These are phyloP conservation scores for Curvularia verruculosa DNA, from an alignment of 2,329 filamentous ascomycete species.

Conservation along the genomic window DNA sequence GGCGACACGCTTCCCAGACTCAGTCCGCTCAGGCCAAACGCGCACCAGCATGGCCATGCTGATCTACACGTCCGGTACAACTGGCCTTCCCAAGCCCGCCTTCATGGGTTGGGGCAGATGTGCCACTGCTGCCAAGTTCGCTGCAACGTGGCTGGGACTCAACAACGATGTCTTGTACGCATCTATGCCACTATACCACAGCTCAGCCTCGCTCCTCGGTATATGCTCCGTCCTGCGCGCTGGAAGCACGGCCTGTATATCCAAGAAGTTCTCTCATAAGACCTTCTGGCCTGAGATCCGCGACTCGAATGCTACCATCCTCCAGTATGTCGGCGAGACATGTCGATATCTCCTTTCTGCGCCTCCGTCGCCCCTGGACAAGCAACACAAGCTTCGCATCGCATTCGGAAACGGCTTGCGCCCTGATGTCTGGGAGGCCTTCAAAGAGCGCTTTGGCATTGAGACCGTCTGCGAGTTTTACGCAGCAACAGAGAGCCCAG, in stretches of 20 bases:
- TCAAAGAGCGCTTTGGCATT: constrained; percentile 50
- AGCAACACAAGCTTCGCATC: constrained; percentile 38
- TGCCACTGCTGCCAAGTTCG: constrained; percentile 24
- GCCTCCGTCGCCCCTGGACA: constrained; percentile 40
- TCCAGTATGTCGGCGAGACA: constrained; percentile 51
- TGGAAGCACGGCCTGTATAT: constrained; percentile 39
- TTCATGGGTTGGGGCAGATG: constrained; percentile 40
- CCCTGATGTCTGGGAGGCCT: constrained; percentile 50
- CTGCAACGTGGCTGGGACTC: constrained; percentile 33
- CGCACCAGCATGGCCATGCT: constrained; percentile 42
- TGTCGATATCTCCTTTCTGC: constrained; percentile 48
- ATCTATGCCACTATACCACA: constrained; percentile 50
- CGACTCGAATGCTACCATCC: constrained; percentile 44
- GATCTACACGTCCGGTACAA: constrained; percentile 50
- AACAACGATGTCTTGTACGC: constrained; percentile 45
- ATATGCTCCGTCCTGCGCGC: constrained; percentile 34
- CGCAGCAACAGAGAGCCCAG: constrained; percentile 60
- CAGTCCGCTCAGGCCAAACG: constrained; percentile 33
- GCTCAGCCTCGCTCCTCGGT: constrained; percentile 39
- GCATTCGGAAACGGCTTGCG: constrained; percentile 51
- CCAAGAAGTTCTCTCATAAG: constrained; percentile 44
- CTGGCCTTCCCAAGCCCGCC: constrained; percentile 47
- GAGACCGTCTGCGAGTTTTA: constrained; percentile 49
- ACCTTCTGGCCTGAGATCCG: constrained; percentile 49
- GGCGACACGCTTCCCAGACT: constrained; percentile 39